Base-by-base conservation (phyloP, 805 yeast genomes). In the Pichia ethanolica region DNA sequence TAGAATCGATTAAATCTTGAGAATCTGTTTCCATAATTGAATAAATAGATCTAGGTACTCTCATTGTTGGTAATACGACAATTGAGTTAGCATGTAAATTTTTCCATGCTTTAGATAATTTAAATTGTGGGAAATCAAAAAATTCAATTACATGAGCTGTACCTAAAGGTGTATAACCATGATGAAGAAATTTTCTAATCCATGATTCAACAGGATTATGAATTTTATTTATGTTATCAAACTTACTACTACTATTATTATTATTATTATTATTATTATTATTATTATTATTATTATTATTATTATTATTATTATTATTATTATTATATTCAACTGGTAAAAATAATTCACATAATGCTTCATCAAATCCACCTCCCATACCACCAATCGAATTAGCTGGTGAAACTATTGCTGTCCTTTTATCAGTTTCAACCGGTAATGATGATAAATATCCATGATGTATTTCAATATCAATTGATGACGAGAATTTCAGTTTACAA, bases 361-460 rank as follows among this genome's bases (percentile, higher is more conserved):
- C 55, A 56, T 77, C 81, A 56, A 76, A 73, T 1, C 81, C 81
- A 2, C 81, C 82, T 4, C 75, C 77, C 54, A 77, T 62, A 44
- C 65, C 71, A 5, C 80, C 81, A 46, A 70, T 64, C 3, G 78
- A 71, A 51, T 77, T 77, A 1, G 81, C 81, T 1, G 81, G 81
- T 3, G 80, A 74, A 2, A 77, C 69, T 14, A 77, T 64, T 3
- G 58, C 71, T 52, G 64, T 37, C 30, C 43, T 32, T 26, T 12
- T 20, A 5, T 25, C 27, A 10, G 33, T 35, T 33, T 12, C 38
- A 34, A 14, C 5, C 28, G 44, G 42, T 30, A 49, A 3, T 12
- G 34, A 20, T 7, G 32, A 7, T 11, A 49, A 34, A 5, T n/a
- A 13, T 4, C 52, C 52, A 33, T 38, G 44, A 33, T 44, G 44